Evolutionary conservation across 768 basidiomycete species (phyloP), one percentile per base, ranked within the genome.

Genomic region (Tremella yokohamensis): DNA sequence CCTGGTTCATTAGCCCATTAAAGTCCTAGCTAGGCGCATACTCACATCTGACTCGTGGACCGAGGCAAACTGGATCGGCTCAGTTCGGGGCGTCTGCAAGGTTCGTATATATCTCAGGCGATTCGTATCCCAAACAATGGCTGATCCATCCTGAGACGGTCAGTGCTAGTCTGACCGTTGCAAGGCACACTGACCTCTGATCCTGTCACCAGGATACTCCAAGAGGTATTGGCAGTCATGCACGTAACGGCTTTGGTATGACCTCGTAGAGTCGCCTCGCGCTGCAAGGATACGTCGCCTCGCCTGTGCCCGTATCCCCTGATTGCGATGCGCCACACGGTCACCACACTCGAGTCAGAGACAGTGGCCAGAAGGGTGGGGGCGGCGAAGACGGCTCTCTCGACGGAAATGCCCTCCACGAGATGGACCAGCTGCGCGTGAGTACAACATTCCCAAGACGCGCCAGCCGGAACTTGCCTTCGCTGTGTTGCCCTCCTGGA

Each of bases 121-220:
- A 70, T 96, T 94, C 52, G 91, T 81, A 74, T 94, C 92, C 92
- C 92, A 96, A 2, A 94, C 57, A 2, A 86, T 87, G 0, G 87
- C 89, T 60, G 85, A 89, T 1, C 91, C 89, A 66, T 94, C 91
- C 68, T 71, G 49, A 48, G 2, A 3, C 11, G 12, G 16, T 57
- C 13, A 62, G 47, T 38, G 4, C 15, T 8, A 11, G 16, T 54
- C 12, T 47, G 37, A 40, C 8, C 22, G 22, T 49, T 19, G 19
- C 40, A 47, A 22, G 19, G 19, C 25, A 19, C 25, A 64, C 62
- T 58, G 49, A 71, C 69, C 50, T 83, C 82, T 15, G 88, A 88
- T 9, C 90, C 90, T 63, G 88, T 92, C 44, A 92, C 82, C 20
- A 84, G 83, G 20, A 90, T 66, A 0, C 88, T 89, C 92, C 92